These are phyloP conservation scores for Paecilomyces niveus DNA, from an alignment of 2,329 filamentous ascomycete species.

Conservation along the genomic window DNA sequence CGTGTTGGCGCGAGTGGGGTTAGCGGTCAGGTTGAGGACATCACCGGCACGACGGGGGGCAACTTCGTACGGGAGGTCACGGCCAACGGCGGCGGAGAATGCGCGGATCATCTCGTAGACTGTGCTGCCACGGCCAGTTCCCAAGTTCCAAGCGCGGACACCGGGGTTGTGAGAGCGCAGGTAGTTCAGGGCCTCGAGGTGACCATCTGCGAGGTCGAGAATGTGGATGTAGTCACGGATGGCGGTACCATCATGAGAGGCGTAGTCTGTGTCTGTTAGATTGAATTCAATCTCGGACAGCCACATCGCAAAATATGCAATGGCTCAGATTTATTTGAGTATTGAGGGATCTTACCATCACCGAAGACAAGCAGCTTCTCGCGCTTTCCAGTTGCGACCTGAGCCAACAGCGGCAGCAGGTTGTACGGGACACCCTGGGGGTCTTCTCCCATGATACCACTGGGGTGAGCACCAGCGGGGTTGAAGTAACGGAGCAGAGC, in stretches of 20 bases:
- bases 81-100: slow-evolving; percentile 80
- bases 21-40: slow-evolving; percentile 89
- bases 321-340: slow-evolving; percentile 1
- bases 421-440: slow-evolving; percentile 95
- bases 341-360: slow-evolving; percentile 56
- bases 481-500: slow-evolving; percentile 97
- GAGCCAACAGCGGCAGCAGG: slow-evolving; percentile 83
- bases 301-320: neutral
- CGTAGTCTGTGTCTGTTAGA: slow-evolving; percentile 60
- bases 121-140: slow-evolving; percentile 88
- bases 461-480: slow-evolving; percentile 88
- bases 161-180: slow-evolving; percentile 78
- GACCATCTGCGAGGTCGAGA: slow-evolving; percentile 77
- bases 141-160: slow-evolving; percentile 92
- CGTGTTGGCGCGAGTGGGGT: slow-evolving; percentile 75
- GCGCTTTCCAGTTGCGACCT: slow-evolving; percentile 91
- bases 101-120: slow-evolving; percentile 97
- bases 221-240: slow-evolving; percentile 99
- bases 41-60: slow-evolving; percentile 77
- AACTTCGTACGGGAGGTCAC: slow-evolving; percentile 79
- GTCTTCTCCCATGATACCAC: slow-evolving; percentile 96
- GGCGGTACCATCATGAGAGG: slow-evolving; percentile 81
- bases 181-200: slow-evolving; percentile 84
- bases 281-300: neutral
- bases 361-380: slow-evolving; percentile 94